phyloP scores from a whole-genome alignment of 1,284 basidiomycete species.

The Cutaneotrichosporon cyanovorans region DNA sequence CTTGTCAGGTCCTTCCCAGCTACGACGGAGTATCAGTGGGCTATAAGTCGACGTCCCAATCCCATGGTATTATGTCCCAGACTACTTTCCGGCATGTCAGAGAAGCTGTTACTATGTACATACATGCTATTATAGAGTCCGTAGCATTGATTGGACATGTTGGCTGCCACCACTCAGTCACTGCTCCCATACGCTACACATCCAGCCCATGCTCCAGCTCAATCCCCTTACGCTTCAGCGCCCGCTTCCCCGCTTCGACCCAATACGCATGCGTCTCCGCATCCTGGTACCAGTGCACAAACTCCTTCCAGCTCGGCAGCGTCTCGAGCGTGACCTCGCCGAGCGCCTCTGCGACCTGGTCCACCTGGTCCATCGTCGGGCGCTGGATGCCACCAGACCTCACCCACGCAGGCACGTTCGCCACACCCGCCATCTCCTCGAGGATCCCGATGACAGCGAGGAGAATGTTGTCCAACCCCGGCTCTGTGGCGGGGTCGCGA shows the following conservation, averaged over 20 bases:
- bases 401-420: slow-evolving; percentile 41
- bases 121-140: no score
- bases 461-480: slow-evolving; percentile 31
- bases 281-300: slow-evolving; percentile 30
- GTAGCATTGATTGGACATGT: no score
- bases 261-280: slow-evolving; percentile 16
- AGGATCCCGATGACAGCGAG: slow-evolving; percentile 43
- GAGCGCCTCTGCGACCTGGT: neutral
- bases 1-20: no score
- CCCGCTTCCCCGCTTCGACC: slow-evolving; percentile 25
- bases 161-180: no score
- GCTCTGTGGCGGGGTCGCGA: neutral
- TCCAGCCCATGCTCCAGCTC: slow-evolving; percentile 24
- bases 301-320: slow-evolving; percentile 28
- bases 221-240: slow-evolving; percentile 30
- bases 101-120: no score
- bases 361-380: neutral
- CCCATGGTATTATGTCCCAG: no score
- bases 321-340: slow-evolving; percentile 14
- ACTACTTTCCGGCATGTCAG: no score
- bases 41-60: no score
- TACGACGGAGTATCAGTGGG: no score
- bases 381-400: slow-evolving; percentile 32
- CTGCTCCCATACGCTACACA: no score
- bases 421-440: slow-evolving; percentile 27